Percentiles rank a stretch among this genome's conserved stretches.
phyloP scores from a whole-genome alignment of 805 yeast genomes.

The Komagataella phaffii region DNA sequence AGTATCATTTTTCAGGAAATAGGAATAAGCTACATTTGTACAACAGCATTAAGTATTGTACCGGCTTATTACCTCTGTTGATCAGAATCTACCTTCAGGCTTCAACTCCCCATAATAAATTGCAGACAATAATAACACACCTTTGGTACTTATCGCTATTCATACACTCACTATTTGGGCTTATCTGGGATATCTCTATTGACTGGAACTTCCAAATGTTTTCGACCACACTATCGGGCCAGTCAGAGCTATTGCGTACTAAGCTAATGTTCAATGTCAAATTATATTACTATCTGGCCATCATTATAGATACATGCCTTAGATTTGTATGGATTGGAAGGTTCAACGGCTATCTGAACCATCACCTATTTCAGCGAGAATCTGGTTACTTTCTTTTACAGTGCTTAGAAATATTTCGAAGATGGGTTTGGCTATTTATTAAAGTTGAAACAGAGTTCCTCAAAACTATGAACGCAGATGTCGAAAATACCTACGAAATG shows the following conservation, averaged over 20 bases:
- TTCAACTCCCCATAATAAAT: constrained; percentile 8
- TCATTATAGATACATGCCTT: constrained; percentile 44
- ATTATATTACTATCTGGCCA: constrained; percentile 39
- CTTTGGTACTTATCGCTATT: constrained; percentile 33
- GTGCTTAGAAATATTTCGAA: constrained; percentile 60
- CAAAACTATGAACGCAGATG: constrained; percentile 8
- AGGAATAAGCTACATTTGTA: constrained; percentile 40
- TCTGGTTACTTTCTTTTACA: constrained; percentile 58
- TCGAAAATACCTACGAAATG: neutral
- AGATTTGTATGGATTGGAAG: constrained; percentile 72
- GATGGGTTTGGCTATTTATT: constrained; percentile 84
- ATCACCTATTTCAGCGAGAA: constrained; percentile 25
- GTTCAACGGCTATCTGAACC: constrained; percentile 13
- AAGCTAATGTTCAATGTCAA: constrained; percentile 16
- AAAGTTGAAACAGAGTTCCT: constrained; percentile 69
- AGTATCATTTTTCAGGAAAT: constrained; percentile 34
- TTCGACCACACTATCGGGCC: constrained; percentile 14
- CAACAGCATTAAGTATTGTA: constrained; percentile 65
- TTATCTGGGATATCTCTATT: constrained; percentile 77
- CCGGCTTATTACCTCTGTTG: constrained; percentile 44
- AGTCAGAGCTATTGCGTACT: constrained; percentile 14
- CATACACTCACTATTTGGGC: constrained; percentile 64
- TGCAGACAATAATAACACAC: constrained; percentile 8
- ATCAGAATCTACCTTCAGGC: constrained; percentile 14
- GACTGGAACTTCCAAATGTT: constrained; percentile 76